Evolutionary conservation across 208 protist genomes (phyloP).

Genomic region (Trypanosoma boissoni): DNA sequence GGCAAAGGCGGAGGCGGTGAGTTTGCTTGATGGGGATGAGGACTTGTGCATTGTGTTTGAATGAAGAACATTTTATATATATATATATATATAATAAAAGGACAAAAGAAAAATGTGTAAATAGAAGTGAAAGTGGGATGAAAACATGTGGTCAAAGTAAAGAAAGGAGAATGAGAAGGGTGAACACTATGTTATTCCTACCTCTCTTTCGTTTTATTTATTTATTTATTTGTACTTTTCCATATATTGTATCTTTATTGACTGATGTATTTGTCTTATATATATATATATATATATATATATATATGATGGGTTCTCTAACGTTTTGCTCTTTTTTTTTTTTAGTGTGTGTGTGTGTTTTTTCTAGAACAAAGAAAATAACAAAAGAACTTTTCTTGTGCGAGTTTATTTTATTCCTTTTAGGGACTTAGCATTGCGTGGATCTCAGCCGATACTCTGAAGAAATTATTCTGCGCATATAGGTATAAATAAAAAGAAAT

Average conservation of each 20-base stretch:
- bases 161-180: no score
- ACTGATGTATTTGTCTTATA: constrained; percentile 3
- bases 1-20: constrained; percentile 18
- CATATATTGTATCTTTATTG: no score
- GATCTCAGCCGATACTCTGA: no score
- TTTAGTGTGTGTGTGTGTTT: background rate
- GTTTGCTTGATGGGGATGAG: constrained; percentile 33
- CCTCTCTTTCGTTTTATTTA: no score
- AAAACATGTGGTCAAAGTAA: background rate
- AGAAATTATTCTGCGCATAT: no score
- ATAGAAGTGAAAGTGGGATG: background rate
- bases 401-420: background rate
- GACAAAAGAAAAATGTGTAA: background rate
- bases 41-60: constrained; percentile 34
- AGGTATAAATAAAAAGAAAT: no score
- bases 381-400: background rate
- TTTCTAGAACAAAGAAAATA: background rate
- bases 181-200: no score
- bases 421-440: no score
- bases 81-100: background rate
- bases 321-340: background rate
- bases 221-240: no score
- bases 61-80: background rate
- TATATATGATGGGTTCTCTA: background rate
- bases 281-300: background rate